Conservation (phyloP, 192 early-diverging fungal species). For the Coemansia sp. region DNA sequence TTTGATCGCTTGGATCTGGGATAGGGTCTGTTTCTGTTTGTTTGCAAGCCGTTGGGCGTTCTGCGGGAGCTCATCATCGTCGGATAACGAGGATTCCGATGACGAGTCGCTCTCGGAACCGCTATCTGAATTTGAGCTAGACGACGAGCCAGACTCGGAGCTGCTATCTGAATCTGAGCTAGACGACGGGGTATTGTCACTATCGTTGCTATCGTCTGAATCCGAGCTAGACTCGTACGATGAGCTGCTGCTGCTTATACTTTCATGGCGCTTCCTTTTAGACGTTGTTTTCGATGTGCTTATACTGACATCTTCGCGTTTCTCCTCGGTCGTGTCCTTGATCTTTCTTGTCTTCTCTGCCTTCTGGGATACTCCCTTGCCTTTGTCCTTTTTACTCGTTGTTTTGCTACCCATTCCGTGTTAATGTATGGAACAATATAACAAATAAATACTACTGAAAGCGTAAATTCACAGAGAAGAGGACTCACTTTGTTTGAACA, state of each 20-base stretch:
- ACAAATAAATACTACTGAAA: conserved; percentile 1
- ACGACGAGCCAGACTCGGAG: conserved; percentile 17
- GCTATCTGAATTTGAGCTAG: neutral
- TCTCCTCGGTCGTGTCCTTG: neutral
- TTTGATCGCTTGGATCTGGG: conserved; percentile 9
- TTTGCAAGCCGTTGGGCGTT: conserved; percentile 14
- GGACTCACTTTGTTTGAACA: neutral
- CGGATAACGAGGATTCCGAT: conserved; percentile 1
- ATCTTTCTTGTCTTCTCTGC: conserved; percentile 6
- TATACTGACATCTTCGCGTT: neutral
- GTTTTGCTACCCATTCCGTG: conserved; percentile 26
- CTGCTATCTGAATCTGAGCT: neutral
- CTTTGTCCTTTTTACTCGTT: conserved; percentile 9
- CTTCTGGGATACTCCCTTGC: conserved; percentile 1
- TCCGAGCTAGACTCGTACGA: conserved; percentile 12
- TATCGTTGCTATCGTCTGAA: neutral
- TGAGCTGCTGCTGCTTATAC: neutral
- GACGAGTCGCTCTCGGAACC: conserved; percentile 3
- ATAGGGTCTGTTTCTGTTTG: conserved; percentile 14
- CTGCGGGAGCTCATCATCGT: conserved; percentile 5
- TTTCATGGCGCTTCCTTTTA: conserved; percentile 12
- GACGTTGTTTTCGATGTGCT: neutral
- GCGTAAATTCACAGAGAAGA: neutral
- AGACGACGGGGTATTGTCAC: no score
- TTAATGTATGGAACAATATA: conserved; percentile 3